phyloP scores from a whole-genome alignment of 208 protist species.

The Histomonas meleagridis region DNA sequence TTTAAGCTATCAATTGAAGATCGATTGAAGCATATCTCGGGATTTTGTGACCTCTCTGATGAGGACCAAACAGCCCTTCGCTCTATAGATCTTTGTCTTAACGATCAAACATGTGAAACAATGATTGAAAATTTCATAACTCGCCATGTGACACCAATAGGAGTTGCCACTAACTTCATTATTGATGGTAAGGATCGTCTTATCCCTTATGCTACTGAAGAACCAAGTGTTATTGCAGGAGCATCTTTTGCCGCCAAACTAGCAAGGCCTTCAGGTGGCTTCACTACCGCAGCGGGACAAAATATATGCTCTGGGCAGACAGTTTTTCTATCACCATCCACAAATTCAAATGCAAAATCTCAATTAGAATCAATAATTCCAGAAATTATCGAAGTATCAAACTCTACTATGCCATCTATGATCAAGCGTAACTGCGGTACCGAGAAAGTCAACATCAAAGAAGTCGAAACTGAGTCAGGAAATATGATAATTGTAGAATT shows the following conservation, averaged over 20 bases:
- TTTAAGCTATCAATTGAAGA: background rate
- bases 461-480: background rate
- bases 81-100: background rate
- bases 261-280: background rate
- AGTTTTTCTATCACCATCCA: background rate
- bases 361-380: background rate
- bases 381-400: background rate
- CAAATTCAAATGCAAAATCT: too few relatives aligned
- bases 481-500: background rate
- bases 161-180: constrained; percentile 12
- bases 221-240: constrained; percentile 27
- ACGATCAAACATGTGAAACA: background rate
- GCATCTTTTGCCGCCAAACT: background rate
- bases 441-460: background rate
- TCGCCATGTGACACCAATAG: background rate
- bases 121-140: constrained; percentile 35
- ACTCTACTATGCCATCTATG: constrained; percentile 9
- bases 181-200: constrained; percentile 10
- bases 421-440: background rate
- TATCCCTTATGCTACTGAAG: constrained; percentile 15
- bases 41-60: background rate
- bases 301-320: background rate
- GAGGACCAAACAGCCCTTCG: background rate
- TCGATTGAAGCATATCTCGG: background rate
- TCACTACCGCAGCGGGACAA: background rate